phyloP scores from a whole-genome alignment of 495 filamentous ascomycete species.

The Penicillium parvum region DNA sequence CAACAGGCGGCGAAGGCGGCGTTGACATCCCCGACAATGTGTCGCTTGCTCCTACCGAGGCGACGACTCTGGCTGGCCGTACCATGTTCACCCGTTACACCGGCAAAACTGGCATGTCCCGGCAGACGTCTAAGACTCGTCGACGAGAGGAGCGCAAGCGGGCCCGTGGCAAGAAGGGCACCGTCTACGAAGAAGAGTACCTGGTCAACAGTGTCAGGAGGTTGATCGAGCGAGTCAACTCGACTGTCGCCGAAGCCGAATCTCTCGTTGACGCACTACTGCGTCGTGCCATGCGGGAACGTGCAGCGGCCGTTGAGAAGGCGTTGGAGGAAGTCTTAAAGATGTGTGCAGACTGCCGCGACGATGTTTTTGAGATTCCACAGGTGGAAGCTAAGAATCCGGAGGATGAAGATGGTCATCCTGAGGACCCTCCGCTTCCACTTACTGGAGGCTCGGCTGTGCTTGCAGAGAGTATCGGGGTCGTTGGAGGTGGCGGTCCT shows the following conservation, averaged over 20 bases:
- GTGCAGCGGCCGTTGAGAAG: constrained; percentile 71
- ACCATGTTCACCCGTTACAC: constrained; percentile 93
- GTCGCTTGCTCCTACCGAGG: constrained; percentile 80
- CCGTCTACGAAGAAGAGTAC: constrained; percentile 96
- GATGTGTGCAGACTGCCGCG: constrained; percentile 57
- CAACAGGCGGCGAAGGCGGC: constrained; percentile 45
- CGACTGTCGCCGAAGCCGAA: constrained; percentile 60
- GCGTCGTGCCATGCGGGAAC: constrained; percentile 79
- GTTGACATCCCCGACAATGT: constrained; percentile 84
- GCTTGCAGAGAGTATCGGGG: constrained; percentile 40
- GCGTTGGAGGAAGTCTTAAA: constrained; percentile 66
- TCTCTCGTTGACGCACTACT: constrained; percentile 69
- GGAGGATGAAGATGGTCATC: constrained; percentile 1
- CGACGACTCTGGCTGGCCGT: constrained; percentile 63
- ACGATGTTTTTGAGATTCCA: constrained; percentile 58
- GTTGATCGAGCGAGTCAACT: constrained; percentile 79
- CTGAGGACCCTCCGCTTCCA: constrained; percentile 21
- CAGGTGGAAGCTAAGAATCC: constrained; percentile 1
- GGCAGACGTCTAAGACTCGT: constrained; percentile 78
- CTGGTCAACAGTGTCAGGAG: constrained; percentile 81
- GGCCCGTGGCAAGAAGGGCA: constrained; percentile 90
- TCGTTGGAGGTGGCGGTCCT: constrained; percentile 14
- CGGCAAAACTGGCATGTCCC: constrained; percentile 64
- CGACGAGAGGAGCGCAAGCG: constrained; percentile 89
- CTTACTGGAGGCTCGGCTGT: constrained; percentile 35